phyloP scores from a whole-genome alignment of 2,329 filamentous ascomycete genomes.

The Verticillium longisporum region DNA sequence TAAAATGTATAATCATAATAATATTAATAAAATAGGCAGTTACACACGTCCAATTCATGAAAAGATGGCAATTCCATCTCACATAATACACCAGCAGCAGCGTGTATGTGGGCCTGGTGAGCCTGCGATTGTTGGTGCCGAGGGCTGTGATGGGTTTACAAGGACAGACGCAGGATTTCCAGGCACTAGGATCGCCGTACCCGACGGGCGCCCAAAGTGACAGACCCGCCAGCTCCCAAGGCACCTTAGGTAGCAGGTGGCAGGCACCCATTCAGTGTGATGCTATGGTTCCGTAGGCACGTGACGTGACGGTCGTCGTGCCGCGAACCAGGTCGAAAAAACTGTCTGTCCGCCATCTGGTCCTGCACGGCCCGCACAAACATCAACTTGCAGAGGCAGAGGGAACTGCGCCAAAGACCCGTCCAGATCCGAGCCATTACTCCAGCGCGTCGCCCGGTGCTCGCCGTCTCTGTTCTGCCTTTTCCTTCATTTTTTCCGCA shows the following conservation, averaged over 20 bases:
- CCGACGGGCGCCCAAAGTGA: not conserved
- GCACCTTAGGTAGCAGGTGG: too few relatives aligned
- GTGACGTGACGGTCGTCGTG: not conserved
- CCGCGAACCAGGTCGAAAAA: not conserved
- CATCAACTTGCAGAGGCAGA: not conserved
- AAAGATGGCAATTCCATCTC: too few relatives aligned
- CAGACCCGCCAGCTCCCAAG: not conserved
- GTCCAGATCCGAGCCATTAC: not conserved
- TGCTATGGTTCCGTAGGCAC: not conserved
- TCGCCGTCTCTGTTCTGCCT: not conserved
- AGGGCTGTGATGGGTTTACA: too few relatives aligned
- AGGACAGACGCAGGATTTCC: not conserved
- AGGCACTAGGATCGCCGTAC: not conserved
- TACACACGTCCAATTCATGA: too few relatives aligned
- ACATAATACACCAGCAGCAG: too few relatives aligned
- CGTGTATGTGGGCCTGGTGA: too few relatives aligned
- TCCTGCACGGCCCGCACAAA: not conserved
- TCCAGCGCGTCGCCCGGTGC: not conserved
- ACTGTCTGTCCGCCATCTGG: not conserved
- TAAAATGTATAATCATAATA: too few relatives aligned
- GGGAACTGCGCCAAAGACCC: not conserved
- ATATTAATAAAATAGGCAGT: too few relatives aligned
- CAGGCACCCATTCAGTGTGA: not conserved
- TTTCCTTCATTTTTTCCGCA: not conserved
- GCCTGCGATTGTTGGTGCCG: too few relatives aligned